Base-by-base conservation (phyloP, 805 yeast species). In the Brettanomyces anomalus region DNA sequence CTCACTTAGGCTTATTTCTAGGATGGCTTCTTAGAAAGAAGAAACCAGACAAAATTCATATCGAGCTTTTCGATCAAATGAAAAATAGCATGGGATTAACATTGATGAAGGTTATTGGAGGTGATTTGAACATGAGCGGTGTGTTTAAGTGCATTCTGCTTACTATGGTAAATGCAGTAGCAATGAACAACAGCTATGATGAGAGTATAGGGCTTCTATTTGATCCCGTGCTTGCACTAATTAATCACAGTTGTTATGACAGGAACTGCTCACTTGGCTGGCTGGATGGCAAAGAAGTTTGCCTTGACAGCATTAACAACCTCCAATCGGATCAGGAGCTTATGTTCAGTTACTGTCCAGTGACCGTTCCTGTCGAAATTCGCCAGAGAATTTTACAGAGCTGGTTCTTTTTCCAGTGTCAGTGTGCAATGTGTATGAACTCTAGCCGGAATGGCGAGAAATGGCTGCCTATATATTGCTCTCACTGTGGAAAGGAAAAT, bases 191-290 rank as follows among this genome's bases (percentile, higher is more conserved):
- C 43, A 41, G 44, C 26, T 53, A 46, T 32, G 48, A 48, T 10
- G 64, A 60, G 33, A 43, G 53, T 4, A 52, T 60, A 37, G 73
- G 71, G 1, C 40, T 55, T 6, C 49, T 58, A 50, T 58, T 68
- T 48, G 70, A 67, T 44, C 66, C 67, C 0, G 45, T 52, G 3
- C 58, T 67, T 46, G 50, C 71, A 11, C 45, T 67, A 37, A 60
- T 66, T 17, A 68, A 68, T 40, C 73, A 68, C 51, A 62, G 68
- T 5, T 68, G 73, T 48, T 14, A 15, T 8, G 47, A 52, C 4
- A 71, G 72, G 4, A 67, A 67, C 43, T 49, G 59, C 26, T 40
- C 54, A 7, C 37, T 57, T 6, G 43, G 53, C 16, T 60, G 53
- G 53, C 43, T 52, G 20, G 49, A 38, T 33, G 20, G 50, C 5